Base-by-base conservation (phyloP, 2,329 filamentous ascomycete genomes). In the Diaporthe nobilis region DNA sequence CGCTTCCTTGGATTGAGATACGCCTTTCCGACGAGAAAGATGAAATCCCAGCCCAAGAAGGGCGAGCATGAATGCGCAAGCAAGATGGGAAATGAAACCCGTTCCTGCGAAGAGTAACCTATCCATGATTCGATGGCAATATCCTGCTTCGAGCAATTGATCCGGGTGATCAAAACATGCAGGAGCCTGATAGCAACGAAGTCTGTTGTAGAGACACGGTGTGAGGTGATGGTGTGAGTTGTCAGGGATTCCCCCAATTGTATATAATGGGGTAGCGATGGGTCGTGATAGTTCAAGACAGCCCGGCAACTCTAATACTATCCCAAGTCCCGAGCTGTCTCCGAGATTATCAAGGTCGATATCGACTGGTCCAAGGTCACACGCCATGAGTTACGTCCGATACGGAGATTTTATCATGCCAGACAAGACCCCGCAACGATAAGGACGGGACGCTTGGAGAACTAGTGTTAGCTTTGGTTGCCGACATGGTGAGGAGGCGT, bases 391-490 rank as follows among this genome's bases (percentile, higher is more conserved):
- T 39, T 42, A 70, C 53, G 37, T 75, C 73, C 73, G 73, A 75
- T 77, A 47, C 68, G 75, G 72, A 77, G 67, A 76, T 72, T 71
- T 42, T 39, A n/a, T 63, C 53, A 17, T 70, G 49, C 63, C 44
- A 44, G 55, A 71, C 39, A 44, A 68, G 71, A 75, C 75, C 75
- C 75, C 75, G 72, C 75, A 75, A 70, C n/a, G 75, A 77, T 77
- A 77, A 77, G 71, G 28, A 49, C 51, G 25, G 47, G 51, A 49
- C 39, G 31, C 61, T 53, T 60, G 51, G 44, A 63, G 42, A 63
- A 8, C 57, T 72, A 63, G 71, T 15, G 34, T 25, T 31, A 47
- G 39, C n/a, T 22, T 17, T n/a, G 47, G 28, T 51, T 28, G 37
- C 60, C 37, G 13, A 17, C 22, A 42, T 49, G 5, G 22, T n/a